phyloP scores from a whole-genome alignment of 1,139 yeast species.

The Candida pseudoviswanathii region DNA sequence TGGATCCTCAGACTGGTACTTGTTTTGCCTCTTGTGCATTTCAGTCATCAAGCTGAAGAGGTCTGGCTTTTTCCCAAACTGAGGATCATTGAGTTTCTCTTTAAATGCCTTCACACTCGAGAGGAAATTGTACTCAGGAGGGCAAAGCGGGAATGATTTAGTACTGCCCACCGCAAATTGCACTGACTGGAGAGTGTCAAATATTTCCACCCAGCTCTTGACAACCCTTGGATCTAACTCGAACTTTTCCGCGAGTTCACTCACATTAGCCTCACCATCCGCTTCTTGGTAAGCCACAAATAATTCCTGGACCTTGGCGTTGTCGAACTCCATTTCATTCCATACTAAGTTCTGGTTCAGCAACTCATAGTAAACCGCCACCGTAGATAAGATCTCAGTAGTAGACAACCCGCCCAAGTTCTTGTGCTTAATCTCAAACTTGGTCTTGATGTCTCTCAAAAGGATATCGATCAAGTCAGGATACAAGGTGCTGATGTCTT shows the following conservation, averaged over 20 bases:
- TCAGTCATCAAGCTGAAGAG: neutral
- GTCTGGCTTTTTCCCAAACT: neutral
- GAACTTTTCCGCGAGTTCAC: slow-evolving; percentile 18
- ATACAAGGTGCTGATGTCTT: neutral
- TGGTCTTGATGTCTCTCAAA: slow-evolving; percentile 10
- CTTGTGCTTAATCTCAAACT: slow-evolving; percentile 7
- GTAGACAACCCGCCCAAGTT: slow-evolving; percentile 16
- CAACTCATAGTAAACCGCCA: slow-evolving; percentile 33
- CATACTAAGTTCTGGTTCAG: slow-evolving; percentile 32
- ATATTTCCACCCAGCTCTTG: slow-evolving; percentile 34
- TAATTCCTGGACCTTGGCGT: slow-evolving; percentile 26
- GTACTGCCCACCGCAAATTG: slow-evolving; percentile 30
- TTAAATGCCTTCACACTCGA: slow-evolving; percentile 8
- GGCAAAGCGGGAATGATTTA: slow-evolving; percentile 32
- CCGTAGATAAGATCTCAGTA: slow-evolving; percentile 30
- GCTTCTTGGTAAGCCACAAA: slow-evolving; percentile 21
- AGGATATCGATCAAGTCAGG: slow-evolving; percentile 5
- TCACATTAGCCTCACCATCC: slow-evolving; percentile 12
- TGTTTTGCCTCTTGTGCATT: neutral
- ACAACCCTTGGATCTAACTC: slow-evolving; percentile 22
- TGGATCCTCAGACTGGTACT: slow-evolving; percentile 8
- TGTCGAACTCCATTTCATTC: slow-evolving; percentile 33
- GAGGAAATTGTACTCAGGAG: slow-evolving; percentile 26
- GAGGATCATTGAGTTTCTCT: neutral
- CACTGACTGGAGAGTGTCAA: slow-evolving; percentile 30